Conservation (phyloP, 2,329 filamentous ascomycete genomes). For the Trichothecium roseum region DNA sequence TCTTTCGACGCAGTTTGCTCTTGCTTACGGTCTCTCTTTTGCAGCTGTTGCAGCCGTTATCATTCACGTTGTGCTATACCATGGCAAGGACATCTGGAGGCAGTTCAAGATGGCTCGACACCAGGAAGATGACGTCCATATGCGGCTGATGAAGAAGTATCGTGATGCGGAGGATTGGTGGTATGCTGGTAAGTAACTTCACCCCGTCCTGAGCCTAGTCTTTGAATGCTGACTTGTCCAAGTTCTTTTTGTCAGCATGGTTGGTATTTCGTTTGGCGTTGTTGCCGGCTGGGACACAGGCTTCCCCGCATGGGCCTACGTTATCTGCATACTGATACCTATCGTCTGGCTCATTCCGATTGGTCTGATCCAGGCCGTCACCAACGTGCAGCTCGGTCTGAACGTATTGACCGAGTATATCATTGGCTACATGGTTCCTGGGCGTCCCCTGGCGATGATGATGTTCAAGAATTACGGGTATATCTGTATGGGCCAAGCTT, state of each 20-base stretch:
- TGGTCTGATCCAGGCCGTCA: conserved; percentile 50
- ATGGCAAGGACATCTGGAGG: conserved; percentile 42
- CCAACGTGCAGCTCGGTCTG: conserved; percentile 53
- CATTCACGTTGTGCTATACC: conserved; percentile 44
- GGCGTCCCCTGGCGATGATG: conserved; percentile 63
- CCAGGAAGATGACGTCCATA: conserved; percentile 49
- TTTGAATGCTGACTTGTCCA: conserved; percentile 3
- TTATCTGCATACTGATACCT: conserved; percentile 47
- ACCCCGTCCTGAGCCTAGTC: background rate
- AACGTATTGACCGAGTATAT: conserved; percentile 67
- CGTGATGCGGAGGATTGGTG: conserved; percentile 50
- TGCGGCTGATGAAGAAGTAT: conserved; percentile 52
- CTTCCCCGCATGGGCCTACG: conserved; percentile 47
- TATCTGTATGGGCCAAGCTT: conserved; percentile 55
- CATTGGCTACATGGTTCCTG: conserved; percentile 63
- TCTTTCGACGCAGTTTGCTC: conserved; percentile 49
- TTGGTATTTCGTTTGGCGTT: conserved; percentile 43
- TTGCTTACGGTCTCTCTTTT: conserved; percentile 54
- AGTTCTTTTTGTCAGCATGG: conserved; percentile 40
- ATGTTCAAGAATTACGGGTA: conserved; percentile 69
- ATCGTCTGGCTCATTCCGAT: conserved; percentile 50
- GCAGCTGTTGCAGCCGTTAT: conserved; percentile 55
- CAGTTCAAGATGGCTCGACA: conserved; percentile 44
- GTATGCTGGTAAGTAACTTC: conserved; percentile 35
- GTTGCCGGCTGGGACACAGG: conserved; percentile 44